Conservation (phyloP, 176 grass and related monocot species). For the Oryza glaberrima region DNA sequence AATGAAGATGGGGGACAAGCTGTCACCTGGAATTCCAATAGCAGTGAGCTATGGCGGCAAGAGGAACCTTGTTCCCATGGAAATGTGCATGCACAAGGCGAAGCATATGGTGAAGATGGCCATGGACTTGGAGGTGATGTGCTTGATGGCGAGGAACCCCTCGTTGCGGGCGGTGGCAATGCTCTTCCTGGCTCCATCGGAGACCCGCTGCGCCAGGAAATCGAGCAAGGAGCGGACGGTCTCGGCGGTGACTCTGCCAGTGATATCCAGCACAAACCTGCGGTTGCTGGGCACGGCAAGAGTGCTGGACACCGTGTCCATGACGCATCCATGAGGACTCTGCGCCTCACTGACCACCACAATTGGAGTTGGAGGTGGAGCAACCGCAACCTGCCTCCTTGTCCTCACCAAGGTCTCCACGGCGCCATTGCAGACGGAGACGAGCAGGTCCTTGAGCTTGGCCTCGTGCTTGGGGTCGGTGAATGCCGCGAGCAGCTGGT, state of each 20-base stretch:
- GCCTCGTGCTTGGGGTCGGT: conserved; percentile 69
- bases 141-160: conserved; percentile 60
- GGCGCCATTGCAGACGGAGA: conserved; percentile 85
- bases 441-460: conserved; percentile 78
- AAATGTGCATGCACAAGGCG: conserved; percentile 82
- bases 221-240: conserved; percentile 79
- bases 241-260: conserved; percentile 72
- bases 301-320: conserved; percentile 61
- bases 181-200: conserved; percentile 57
- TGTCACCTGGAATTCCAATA: conserved; percentile 27
- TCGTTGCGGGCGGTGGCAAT: conserved; percentile 48
- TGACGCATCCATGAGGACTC: background rate
- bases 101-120: conserved; percentile 67
- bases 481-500: conserved; percentile 43
- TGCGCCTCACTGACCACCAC: background rate
- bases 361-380: background rate
- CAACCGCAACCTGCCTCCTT: conserved; percentile 38
- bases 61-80: conserved; percentile 65
- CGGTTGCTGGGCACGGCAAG: conserved; percentile 66
- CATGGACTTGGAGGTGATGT: conserved; percentile 76
- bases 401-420: conserved; percentile 80
- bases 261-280: conserved; percentile 83
- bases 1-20: conserved; percentile 13
- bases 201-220: conserved; percentile 56
- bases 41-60: conserved; percentile 48